Base-by-base conservation (phyloP, 2,329 filamentous ascomycete species). In the Stemphylium beticola region DNA sequence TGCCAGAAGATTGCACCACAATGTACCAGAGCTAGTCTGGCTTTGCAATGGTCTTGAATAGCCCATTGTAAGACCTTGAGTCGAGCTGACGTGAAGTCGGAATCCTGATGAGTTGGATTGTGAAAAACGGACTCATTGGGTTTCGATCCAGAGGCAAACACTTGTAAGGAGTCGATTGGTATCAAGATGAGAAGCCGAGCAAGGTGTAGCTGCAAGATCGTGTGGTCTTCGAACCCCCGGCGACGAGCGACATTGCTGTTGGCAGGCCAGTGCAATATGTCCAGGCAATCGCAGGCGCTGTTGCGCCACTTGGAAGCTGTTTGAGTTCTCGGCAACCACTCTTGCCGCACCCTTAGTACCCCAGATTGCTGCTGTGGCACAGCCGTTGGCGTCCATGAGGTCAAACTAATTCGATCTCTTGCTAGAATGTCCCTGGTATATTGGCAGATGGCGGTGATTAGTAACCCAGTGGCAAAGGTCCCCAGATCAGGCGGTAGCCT, bases 181-280 rank as follows among this genome's bases (percentile, higher is more conserved):
- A 78, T 75, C 0, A 85, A 76, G 2, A 86, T 68, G 0, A 85
- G 71, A 1, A 85, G 75, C 2, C 84, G 76, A 0, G 84, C 79
- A 1, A 82, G 67, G 59, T 86, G 84, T 3, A 86, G 76, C 58
- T 86, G 82, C 6, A 85, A 66, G 0, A 86, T 76, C 1, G 81
- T 83, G 2, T 81, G 77, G 53, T 85, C 82, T 53, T 86, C 83
- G 5, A 80, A 72, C 0, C 83, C 84, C 1, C 77, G 74, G 1
- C 77, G 71, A 43, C 78, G 77, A 4, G 81, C 80, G 26, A 83
- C 79, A 0, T 77, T 78, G 37, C 77, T 80, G 57, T 84, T 84
- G 2, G 83, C 83, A 15, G 79, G 77, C 83, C 84, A 86, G 61
- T 86, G 83, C 2, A 86, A 73, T 1, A 85, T 78, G 52, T 86